Evolutionary conservation across 192 early-diverging fungal species (phyloP).

Genomic region (Gorgonomyces haynaldii): DNA sequence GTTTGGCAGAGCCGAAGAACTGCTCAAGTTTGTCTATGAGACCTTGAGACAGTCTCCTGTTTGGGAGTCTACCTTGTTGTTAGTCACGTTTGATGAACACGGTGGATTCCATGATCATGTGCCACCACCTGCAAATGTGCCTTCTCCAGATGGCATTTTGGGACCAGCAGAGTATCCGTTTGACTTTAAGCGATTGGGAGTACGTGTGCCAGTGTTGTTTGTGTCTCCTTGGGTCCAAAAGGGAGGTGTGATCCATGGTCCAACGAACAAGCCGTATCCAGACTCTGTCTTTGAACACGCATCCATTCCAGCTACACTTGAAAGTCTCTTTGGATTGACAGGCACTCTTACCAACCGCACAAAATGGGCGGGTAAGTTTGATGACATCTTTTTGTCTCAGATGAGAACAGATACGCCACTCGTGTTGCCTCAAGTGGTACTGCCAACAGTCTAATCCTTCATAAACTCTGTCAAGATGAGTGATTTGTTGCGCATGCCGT

Average conservation of each 20-base stretch:
- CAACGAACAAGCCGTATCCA: neutral
- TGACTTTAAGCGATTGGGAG: slow-evolving; percentile 34
- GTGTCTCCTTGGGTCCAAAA: slow-evolving; percentile 31
- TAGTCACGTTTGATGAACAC: slow-evolving; percentile 42
- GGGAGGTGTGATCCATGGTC: slow-evolving; percentile 19
- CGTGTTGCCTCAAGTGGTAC: too few relatives aligned
- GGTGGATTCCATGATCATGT: slow-evolving; percentile 38
- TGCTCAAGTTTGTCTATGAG: slow-evolving; percentile 34
- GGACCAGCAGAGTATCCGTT: slow-evolving; percentile 5
- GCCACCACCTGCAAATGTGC: slow-evolving; percentile 25
- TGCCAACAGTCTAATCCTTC: too few relatives aligned
- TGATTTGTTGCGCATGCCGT: too few relatives aligned
- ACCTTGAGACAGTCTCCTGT: slow-evolving; percentile 28
- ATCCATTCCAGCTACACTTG: slow-evolving; percentile 32
- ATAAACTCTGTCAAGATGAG: too few relatives aligned
- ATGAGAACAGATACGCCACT: too few relatives aligned
- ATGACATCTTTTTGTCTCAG: slow-evolving; percentile 5
- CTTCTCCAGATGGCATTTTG: slow-evolving; percentile 25
- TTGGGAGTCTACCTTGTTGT: slow-evolving; percentile 33
- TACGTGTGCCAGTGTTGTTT: slow-evolving; percentile 36
- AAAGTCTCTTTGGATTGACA: slow-evolving; percentile 9
- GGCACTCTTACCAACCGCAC: slow-evolving; percentile 9
- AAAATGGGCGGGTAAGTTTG: slow-evolving; percentile 16
- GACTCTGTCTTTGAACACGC: slow-evolving; percentile 30
- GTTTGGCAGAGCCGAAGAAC: slow-evolving; percentile 14